Evolutionary conservation across 768 basidiomycete species (phyloP).

Genomic region (Amanita muscaria): DNA sequence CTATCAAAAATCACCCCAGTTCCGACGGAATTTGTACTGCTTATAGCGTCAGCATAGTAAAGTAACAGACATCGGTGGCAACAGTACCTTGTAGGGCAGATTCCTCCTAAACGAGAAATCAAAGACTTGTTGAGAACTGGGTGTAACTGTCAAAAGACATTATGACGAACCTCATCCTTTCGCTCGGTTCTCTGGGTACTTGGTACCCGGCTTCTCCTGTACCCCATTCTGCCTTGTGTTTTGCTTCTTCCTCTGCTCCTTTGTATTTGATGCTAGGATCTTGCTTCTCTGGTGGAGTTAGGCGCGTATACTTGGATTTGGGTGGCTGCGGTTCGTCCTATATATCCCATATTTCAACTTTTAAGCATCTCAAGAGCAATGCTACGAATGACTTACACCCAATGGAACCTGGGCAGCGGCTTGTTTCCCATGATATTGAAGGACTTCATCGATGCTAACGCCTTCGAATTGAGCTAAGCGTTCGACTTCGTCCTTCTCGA

Average conservation of each 20-base stretch:
- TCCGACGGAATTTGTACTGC: slow-evolving; percentile 87
- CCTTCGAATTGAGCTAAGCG: slow-evolving; percentile 82
- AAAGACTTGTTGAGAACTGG: slow-evolving; percentile 1
- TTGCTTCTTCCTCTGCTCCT: slow-evolving; percentile 42
- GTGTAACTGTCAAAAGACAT: slow-evolving; percentile 1
- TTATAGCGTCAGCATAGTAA: slow-evolving; percentile 50
- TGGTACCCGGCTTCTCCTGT: slow-evolving; percentile 62
- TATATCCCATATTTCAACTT: background rate
- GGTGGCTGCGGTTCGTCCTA: slow-evolving; percentile 16
- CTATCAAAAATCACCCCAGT: slow-evolving; percentile 76
- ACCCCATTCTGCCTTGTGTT: slow-evolving; percentile 61
- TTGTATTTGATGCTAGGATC: slow-evolving; percentile 59
- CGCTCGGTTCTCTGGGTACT: slow-evolving; percentile 60
- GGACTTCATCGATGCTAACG: slow-evolving; percentile 63
- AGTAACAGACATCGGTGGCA: slow-evolving; percentile 13
- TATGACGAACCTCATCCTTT: slow-evolving; percentile 58
- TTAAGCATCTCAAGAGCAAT: background rate
- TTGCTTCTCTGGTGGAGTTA: slow-evolving; percentile 57
- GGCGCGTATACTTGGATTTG: slow-evolving; percentile 46
- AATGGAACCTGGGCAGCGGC: slow-evolving; percentile 12
- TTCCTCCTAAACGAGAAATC: slow-evolving; percentile 44
- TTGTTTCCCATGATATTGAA: slow-evolving; percentile 40
- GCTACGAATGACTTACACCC: slow-evolving; percentile 10
- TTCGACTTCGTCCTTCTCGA: slow-evolving; percentile 78
- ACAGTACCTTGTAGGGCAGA: slow-evolving; percentile 77